Evolutionary conservation across 2,329 filamentous ascomycete species (phyloP), one percentile per base, ranked within the genome.

Genomic region (Tolypocladium amazonense): DNA sequence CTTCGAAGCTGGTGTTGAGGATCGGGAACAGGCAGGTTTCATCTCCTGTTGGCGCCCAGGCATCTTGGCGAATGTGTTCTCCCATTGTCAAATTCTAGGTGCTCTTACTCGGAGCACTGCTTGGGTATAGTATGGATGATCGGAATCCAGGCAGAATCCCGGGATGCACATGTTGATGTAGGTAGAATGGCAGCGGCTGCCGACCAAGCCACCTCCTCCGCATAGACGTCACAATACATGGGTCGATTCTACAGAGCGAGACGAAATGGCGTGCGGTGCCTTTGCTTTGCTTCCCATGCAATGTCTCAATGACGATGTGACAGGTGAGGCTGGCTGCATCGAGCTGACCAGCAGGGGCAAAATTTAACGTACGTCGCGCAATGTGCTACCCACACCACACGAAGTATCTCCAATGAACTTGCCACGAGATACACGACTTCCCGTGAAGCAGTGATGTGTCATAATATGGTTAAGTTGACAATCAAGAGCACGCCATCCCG

Each of bases 21-120:
- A 18, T 12, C 4, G 56, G 56, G 8, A 61, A 59, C 54, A 59
- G 54, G 53, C 59, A 61, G 2, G 56, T 39, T 50, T 50, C 47
- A 8, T 27, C 47, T 30, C 45, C n/a, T 1, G 18, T 50, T 25
- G 45, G 30, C 12, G 45, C 45, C 45, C 57, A 53, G n/a, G n/a
- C 27, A 53, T 37, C 27, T 25, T 53, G 15, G 9, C 7, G 30
- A 54, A 37, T 12, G 30, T 54, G 50, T 20, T 54, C 50, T 5
- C 30, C 50, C 50, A 54, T 54, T 23, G 35, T 33, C 57, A 9
- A 15, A 27, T 52, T 4, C 56, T 35, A 11, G 20, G 30, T 54
- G 20, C 30, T 35, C 50, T 54, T 4, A 8, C 20, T 37, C 15
- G 30, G 27, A 37, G 30, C 27, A 54, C 50, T 14, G 30, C 15